A percentile compares a stretch with the other conserved stretches of the same genome.
These are phyloP conservation scores for Lodderomyces elongisporus DNA, from an alignment of 1,139 yeast species.

Conservation along the genomic window DNA sequence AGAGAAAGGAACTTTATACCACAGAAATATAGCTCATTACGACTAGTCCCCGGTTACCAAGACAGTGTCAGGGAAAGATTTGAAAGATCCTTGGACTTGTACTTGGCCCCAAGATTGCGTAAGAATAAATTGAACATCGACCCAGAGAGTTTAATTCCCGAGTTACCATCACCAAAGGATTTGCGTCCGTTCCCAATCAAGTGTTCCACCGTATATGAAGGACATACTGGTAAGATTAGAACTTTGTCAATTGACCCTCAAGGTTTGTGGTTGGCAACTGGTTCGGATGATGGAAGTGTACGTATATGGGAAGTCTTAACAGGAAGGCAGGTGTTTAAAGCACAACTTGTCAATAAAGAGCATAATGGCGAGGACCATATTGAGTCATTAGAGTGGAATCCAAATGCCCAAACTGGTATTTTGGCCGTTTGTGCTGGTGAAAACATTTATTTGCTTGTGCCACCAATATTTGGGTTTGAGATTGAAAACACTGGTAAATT, in stretches of 20 bases:
- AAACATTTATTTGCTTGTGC: slow-evolving; percentile 69
- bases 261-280: slow-evolving; percentile 95
- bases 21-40: slow-evolving; percentile 70
- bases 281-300: slow-evolving; percentile 95
- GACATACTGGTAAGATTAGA: slow-evolving; percentile 82
- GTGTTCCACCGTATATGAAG: slow-evolving; percentile 77
- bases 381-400: slow-evolving; percentile 88
- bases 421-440: slow-evolving; percentile 86
- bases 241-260: slow-evolving; percentile 79
- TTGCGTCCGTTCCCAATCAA: slow-evolving; percentile 96
- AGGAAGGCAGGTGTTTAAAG: slow-evolving; percentile 84
- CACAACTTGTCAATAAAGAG: slow-evolving; percentile 45
- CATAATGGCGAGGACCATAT: slow-evolving; percentile 68
- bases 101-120: slow-evolving; percentile 94
- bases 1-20: slow-evolving; percentile 79
- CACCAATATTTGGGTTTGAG: slow-evolving; percentile 87
- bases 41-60: slow-evolving; percentile 92
- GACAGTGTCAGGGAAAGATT: slow-evolving; percentile 85
- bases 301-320: slow-evolving; percentile 94
- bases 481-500: slow-evolving; percentile 77
- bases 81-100: slow-evolving; percentile 89
- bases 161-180: slow-evolving; percentile 94
- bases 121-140: slow-evolving; percentile 88
- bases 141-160: slow-evolving; percentile 94
- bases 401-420: slow-evolving; percentile 65